Percentiles rank a stretch among this genome's conserved stretches.
These are phyloP conservation scores for Ephemerocybe angulata DNA, from an alignment of 768 basidiomycete species.

Conservation along the genomic window DNA sequence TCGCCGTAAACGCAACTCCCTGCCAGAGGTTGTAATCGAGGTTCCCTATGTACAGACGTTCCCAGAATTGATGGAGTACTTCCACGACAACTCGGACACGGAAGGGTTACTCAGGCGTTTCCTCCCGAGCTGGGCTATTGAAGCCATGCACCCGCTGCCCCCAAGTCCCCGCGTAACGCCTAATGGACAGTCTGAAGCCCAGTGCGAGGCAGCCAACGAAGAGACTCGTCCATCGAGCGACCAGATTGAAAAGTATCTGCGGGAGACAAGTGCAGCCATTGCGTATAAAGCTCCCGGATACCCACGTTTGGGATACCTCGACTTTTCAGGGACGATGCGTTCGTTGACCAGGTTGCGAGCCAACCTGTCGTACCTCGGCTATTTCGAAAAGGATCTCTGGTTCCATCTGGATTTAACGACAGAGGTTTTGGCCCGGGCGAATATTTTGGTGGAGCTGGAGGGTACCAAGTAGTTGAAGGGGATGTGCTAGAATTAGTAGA, in stretches of 20 bases:
- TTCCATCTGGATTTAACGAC: constrained; percentile 25
- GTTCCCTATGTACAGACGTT: constrained; percentile 34
- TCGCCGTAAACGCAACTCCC: constrained; percentile 29
- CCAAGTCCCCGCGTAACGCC: neutral
- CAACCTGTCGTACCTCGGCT: constrained; percentile 33
- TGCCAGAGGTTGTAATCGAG: constrained; percentile 28
- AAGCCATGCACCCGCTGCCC: constrained; percentile 33
- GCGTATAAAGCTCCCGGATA: constrained; percentile 22
- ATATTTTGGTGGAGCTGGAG: constrained; percentile 1
- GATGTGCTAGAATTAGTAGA: neutral
- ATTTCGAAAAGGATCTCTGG: constrained; percentile 31
- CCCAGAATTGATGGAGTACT: constrained; percentile 31
- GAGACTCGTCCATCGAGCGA: neutral
- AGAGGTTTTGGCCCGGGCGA: constrained; percentile 22
- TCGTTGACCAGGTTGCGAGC: constrained; percentile 27
- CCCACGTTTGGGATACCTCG: constrained; percentile 10
- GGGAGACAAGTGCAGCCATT: constrained; percentile 15
- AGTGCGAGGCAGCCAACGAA: neutral
- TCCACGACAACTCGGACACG: constrained; percentile 39
- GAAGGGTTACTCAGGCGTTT: constrained; percentile 32
- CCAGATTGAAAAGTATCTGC: neutral
- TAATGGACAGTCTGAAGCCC: neutral
- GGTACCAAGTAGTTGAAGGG: neutral
- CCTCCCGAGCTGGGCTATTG: constrained; percentile 37
- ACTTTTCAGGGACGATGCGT: constrained; percentile 20